A percentile compares a stretch with the other conserved stretches of the same genome.
Conservation (phyloP, 352 stramenopile genomes). For the Phytophthora multivora region DNA sequence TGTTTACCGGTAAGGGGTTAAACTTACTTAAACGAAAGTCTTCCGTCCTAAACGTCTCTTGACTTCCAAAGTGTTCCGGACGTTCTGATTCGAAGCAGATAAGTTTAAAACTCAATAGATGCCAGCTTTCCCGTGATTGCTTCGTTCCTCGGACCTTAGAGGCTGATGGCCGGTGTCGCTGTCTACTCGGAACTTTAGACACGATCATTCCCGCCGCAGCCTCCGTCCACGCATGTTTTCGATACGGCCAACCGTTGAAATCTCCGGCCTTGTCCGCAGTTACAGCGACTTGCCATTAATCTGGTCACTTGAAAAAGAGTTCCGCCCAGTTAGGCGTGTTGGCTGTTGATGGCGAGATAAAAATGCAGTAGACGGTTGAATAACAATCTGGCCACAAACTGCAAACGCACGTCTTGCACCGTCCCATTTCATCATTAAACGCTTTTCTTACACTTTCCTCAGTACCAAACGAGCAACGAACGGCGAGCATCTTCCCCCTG, state of each 20-base stretch:
- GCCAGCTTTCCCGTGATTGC: too few species aligned
- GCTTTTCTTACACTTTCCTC: constrained; percentile 1
- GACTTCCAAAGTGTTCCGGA: too few species aligned
- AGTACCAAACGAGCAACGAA: constrained; percentile 13
- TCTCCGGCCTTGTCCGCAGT: neutral
- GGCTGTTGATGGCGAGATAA: neutral
- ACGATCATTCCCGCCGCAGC: neutral
- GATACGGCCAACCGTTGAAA: neutral
- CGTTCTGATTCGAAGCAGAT: too few species aligned
- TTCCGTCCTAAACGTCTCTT: neutral
- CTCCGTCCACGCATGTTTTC: neutral
- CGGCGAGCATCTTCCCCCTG: neutral
- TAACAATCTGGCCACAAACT: too few species aligned
- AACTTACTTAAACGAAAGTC: too few species aligned
- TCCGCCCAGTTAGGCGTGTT: too few species aligned
- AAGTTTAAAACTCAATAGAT: too few species aligned
- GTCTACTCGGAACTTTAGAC: too few species aligned
- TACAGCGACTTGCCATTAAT: too few species aligned
- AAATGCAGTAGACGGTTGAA: neutral
- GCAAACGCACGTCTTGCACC: too few species aligned
- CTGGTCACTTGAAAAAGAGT: too few species aligned
- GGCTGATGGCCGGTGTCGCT: neutral
- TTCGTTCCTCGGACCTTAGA: neutral
- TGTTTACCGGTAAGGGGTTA: too few species aligned
- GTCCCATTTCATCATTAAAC: constrained; percentile 12